Conservation (phyloP, 108 stramenopile genomes). For the Schizochytrium sp. region DNA sequence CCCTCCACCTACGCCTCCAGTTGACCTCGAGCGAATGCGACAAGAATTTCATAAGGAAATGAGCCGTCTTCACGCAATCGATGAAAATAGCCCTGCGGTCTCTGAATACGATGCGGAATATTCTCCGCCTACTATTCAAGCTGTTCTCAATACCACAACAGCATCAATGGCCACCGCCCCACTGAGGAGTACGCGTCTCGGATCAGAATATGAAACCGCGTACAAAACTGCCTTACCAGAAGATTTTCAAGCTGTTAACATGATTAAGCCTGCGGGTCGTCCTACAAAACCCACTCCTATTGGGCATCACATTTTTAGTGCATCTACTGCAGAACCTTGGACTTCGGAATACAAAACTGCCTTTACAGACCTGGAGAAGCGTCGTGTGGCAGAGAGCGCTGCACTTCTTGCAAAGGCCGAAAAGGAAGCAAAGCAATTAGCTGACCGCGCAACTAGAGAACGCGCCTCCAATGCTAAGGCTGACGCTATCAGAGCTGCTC, state of each 20-base stretch:
- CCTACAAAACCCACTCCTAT: not conserved
- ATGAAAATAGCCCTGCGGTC: not conserved
- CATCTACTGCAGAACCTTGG: not conserved
- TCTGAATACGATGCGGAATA: constrained; percentile 44
- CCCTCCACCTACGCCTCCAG: not conserved
- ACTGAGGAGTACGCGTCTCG: not conserved
- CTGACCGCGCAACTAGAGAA: constrained; percentile 22
- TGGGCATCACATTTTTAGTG: not conserved
- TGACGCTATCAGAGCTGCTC: not conserved
- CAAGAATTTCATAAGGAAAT: constrained; percentile 16
- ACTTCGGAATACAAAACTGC: not conserved
- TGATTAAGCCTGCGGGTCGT: not conserved
- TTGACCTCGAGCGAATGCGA: constrained; percentile 33
- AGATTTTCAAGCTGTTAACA: not conserved
- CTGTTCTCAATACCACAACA: not conserved
- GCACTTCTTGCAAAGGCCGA: not conserved
- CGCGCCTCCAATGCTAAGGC: not conserved
- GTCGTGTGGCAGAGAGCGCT: not conserved
- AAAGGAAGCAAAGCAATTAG: not conserved
- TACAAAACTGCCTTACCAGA: not conserved
- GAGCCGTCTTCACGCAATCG: not conserved
- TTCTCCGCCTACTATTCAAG: not conserved
- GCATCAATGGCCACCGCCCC: not conserved
- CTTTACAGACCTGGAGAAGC: not conserved
- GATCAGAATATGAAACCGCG: constrained; percentile 2